Base-by-base conservation (phyloP, 345 rosid species). In the Hypericum androsaemum region DNA sequence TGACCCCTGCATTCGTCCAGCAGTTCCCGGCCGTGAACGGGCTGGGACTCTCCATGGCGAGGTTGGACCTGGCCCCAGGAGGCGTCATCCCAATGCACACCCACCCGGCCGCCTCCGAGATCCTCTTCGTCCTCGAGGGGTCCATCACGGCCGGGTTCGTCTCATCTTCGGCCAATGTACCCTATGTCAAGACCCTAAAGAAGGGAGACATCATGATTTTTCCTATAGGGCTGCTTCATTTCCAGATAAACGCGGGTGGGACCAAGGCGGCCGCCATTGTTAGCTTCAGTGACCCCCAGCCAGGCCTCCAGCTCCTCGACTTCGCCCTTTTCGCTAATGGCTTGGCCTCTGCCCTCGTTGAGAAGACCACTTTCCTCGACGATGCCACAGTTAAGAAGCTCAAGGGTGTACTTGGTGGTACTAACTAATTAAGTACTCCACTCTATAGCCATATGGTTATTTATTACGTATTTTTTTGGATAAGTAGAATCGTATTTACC, bases 1-100 rank as follows among this genome's bases (percentile, higher is more conserved):
- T 12, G 0, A 37, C 32, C n/a, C 39, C 35, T 10, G 53, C 36
- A 7, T 49, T 49, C 6, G 53, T 49, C 37, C 7, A 49, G 7
- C 53, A 49, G 8, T 49, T 49, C 37, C 53, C 50, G 28, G 50
- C 17, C 50, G 9, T 46, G 50, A 46, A 46, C 13, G 28, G 50
- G n/a, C 50, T 46, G 38, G 53, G 53, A 8, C 53, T 49, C n/a
- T 8, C 53, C 38, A 28, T 49, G 32, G 53, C n/a, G 9, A 35
- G 53, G 12, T 10, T 32, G 2, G 53, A 49, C 35, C 10, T 17
- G n/a, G 53, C 7, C 13, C 53, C 53, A 1, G 53, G 39, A 7
- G 53, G 53, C n/a, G 37, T 11, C 13, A 17, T 49, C 38, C 53
- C 37, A n/a, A 8, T 49, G 12, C 53, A 49, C 38, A 49, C 37